Conservation (phyloP, 768 basidiomycete genomes). For the Hygrophorus pudorinus region DNA sequence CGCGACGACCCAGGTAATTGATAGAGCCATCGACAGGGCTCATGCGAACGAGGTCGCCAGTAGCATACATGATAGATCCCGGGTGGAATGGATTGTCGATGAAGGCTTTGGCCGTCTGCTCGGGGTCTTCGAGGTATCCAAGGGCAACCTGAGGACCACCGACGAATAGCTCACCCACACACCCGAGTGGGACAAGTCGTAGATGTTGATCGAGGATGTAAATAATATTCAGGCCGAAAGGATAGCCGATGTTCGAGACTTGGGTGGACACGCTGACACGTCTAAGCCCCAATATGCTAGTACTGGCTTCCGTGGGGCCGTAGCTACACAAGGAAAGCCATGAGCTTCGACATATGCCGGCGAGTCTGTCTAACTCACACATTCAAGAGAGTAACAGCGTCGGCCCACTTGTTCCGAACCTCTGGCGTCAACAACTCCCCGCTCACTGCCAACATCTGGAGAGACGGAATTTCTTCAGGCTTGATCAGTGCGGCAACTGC, state of each 20-base stretch:
- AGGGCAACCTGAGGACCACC: neutral
- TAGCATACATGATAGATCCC: neutral
- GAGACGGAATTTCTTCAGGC: neutral
- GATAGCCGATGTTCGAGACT: neutral
- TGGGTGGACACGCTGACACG: neutral
- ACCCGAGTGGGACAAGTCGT: conserved; percentile 1
- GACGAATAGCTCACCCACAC: no score
- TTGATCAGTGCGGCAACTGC: no score
- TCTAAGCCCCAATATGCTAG: neutral
- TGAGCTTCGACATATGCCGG: neutral
- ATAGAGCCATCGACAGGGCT: neutral
- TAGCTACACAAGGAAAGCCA: neutral
- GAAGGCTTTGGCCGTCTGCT: neutral
- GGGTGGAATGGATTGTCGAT: conserved; percentile 1
- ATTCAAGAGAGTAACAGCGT: neutral
- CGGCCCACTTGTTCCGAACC: conserved; percentile 1
- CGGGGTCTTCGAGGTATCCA: neutral
- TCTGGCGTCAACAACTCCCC: neutral
- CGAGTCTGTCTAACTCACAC: neutral
- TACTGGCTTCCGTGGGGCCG: no score
- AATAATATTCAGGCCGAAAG: no score
- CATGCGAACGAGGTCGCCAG: no score
- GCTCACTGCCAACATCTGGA: neutral
- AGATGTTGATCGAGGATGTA: neutral
- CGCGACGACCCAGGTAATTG: neutral